Conservation (phyloP, 441 rosid species). For the Brassica hybrid region DNA sequence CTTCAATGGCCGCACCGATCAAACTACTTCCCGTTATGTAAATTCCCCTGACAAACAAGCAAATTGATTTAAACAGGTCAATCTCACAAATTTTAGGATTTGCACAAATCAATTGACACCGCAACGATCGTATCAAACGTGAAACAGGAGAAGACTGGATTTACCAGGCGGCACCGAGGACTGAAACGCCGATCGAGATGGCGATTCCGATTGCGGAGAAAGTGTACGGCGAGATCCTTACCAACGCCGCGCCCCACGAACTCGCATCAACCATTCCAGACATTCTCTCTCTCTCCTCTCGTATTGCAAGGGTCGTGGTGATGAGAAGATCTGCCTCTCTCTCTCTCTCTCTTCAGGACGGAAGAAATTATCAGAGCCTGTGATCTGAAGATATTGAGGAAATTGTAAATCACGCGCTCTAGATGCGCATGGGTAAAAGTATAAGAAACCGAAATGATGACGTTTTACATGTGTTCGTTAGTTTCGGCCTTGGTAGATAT, state of each 20-base stretch:
- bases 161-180: constrained; percentile 99
- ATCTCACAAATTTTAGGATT: not conserved
- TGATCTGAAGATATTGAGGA: constrained; percentile 32
- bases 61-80: constrained; percentile 2
- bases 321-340: constrained; percentile 37
- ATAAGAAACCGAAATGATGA: not conserved
- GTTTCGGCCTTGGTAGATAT: not conserved
- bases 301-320: constrained; percentile 25
- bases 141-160: not conserved
- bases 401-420: constrained; percentile 16
- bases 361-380: constrained; percentile 32
- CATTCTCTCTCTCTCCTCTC: constrained; percentile 31
- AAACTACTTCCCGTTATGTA: constrained; percentile 96
- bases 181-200: constrained; percentile 91
- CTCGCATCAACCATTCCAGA: constrained; percentile 56
- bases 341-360: not conserved
- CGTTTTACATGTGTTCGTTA: not conserved
- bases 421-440: not conserved
- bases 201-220: constrained; percentile 97
- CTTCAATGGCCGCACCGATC: constrained; percentile 97
- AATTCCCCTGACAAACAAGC: constrained; percentile 69
- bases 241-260: constrained; percentile 83
- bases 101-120: not conserved
- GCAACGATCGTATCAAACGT: constrained; percentile 23
- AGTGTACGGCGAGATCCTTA: constrained; percentile 88